Evolutionary conservation across 2,329 filamentous ascomycete genomes (phyloP).

Genomic region (Ciborinia camelliae): DNA sequence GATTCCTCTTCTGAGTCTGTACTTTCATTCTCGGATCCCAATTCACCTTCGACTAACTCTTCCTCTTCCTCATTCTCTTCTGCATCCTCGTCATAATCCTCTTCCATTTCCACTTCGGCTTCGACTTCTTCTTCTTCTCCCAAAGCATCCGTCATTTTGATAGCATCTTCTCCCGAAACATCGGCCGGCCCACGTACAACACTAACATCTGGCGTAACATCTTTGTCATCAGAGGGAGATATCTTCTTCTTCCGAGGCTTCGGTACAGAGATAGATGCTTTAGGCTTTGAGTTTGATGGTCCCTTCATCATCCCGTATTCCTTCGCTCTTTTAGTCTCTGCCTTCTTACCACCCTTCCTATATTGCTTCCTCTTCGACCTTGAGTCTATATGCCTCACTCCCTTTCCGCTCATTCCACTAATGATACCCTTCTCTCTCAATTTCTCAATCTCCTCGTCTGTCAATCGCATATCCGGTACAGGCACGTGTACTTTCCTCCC

Average conservation of each 20-base stretch:
- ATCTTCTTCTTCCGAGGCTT: constrained; percentile 2
- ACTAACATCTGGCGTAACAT: not conserved
- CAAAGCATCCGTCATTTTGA: constrained; percentile 1
- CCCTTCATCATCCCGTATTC: constrained; percentile 18
- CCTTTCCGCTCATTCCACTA: constrained; percentile 14
- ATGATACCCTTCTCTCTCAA: constrained; percentile 21
- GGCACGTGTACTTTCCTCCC: constrained; percentile 30
- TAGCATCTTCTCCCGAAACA: constrained; percentile 5
- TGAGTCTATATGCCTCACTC: constrained; percentile 21
- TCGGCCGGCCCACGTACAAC: not conserved
- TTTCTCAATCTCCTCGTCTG: constrained; percentile 27
- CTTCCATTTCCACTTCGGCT: not conserved
- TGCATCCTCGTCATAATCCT: not conserved
- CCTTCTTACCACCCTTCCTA: constrained; percentile 3
- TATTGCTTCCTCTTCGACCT: constrained; percentile 22
- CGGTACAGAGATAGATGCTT: not conserved
- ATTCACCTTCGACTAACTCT: not conserved
- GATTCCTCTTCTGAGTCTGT: constrained; percentile 18
- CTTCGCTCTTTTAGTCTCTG: not conserved
- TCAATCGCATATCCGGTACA: constrained; percentile 33
- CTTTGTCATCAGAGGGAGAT: not conserved
- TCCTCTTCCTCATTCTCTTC: constrained; percentile 11
- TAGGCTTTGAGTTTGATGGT: constrained; percentile 11
- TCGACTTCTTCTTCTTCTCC: not conserved
- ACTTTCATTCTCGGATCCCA: constrained; percentile 16